Evolutionary conservation across 164 flowering plant species (phyloP).

Genomic region (Vitis vinifera): ASM3070453v1 NC_081814.1:14870001-14870500

Average conservation of each 20-base stretch:
- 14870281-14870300: conserved; percentile 29
- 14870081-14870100: conserved; percentile 22
- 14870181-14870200: conserved; percentile 31
- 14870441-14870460: too few species aligned
- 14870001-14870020: neutral
- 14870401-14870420: too few species aligned
- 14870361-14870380: neutral
- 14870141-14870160: conserved; percentile 29
- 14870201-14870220: conserved; percentile 29
- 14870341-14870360: neutral
- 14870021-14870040: neutral
- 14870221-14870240: conserved; percentile 31
- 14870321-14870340: neutral
- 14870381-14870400: too few species aligned
- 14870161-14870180: conserved; percentile 32
- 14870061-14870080: conserved; percentile 31
- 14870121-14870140: conserved; percentile 30
- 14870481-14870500: too few species aligned
- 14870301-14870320: conserved; percentile 28
- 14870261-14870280: conserved; percentile 32
- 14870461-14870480: too few species aligned
- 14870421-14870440: too few species aligned
- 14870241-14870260: conserved; percentile 27
- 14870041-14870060: conserved; percentile 26
- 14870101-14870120: conserved; percentile 29